Evolutionary conservation across 495 filamentous ascomycete species (phyloP), one percentile per base, ranked within the genome.

Genomic region (Poronia punctata): DNA sequence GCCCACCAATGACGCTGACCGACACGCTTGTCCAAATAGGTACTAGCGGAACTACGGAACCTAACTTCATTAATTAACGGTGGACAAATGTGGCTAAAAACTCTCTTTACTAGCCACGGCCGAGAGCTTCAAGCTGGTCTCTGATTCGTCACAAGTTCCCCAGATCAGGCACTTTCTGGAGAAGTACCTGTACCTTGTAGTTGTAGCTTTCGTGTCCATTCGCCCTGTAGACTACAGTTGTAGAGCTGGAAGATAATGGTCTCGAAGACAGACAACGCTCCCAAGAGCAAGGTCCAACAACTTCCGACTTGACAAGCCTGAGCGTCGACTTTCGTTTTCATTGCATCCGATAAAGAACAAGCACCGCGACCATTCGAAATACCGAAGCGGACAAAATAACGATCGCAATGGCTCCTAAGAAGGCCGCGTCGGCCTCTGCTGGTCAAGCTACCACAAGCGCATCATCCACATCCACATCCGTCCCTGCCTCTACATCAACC

Each of bases 191-290:
- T n/a, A n/a, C n/a, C n/a, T n/a, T n/a, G n/a, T n/a, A n/a, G 2
- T 56, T 53, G 49, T 46, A 53, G 52, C 52, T 59, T 59, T 56
- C 55, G 55, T 59, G 55, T 59, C 8, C 22, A 27, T 24, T 11
- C 23, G 3, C 8, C 14, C 5, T 20, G 3, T 16, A 30, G n/a
- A 15, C 24, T 11, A 15, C 24, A 18, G 27, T 30, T 16, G 38
- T 21, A 19, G 24, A 46, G 50, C 43, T n/a, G n/a, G n/a, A n/a
- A n/a, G n/a, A n/a, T n/a, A n/a, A n/a, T n/a, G n/a, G n/a, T n/a
- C n/a, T n/a, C n/a, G n/a, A n/a, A n/a, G n/a, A n/a, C n/a, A 43
- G 38, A 52, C 45, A 53, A 51, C 24, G 24, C 24, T 7, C 37
- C 35, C 30, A 24, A n/a, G n/a, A n/a, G n/a, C n/a, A n/a, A 36